Conservation (phyloP, 257 asterid species). For the Apocynum venetum region DNA sequence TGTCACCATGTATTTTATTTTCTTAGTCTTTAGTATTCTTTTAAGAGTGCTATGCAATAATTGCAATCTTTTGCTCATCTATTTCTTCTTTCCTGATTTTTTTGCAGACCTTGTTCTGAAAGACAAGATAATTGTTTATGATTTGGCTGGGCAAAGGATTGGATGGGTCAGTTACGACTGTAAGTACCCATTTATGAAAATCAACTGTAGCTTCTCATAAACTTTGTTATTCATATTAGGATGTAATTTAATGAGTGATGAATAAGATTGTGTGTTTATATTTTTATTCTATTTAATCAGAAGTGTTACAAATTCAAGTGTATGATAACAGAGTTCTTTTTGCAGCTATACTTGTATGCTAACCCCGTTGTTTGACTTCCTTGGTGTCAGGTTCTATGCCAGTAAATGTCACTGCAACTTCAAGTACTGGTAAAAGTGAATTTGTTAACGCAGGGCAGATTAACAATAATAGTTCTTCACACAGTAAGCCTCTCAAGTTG, state of each 20-base stretch:
- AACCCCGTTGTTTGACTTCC: not conserved
- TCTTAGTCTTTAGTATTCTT: not conserved
- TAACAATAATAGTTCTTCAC: constrained; percentile 27
- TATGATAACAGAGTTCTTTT: not conserved
- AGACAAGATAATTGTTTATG: constrained; percentile 86
- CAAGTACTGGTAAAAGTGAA: constrained; percentile 55
- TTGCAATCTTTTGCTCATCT: not conserved
- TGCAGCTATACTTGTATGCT: not conserved
- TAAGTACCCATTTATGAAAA: constrained; percentile 38
- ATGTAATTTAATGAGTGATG: too few species aligned
- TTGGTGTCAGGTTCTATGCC: constrained; percentile 49
- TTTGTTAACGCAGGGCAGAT: constrained; percentile 68
- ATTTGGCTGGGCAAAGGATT: constrained; percentile 67
- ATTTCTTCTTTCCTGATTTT: not conserved
- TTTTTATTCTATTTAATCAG: not conserved
- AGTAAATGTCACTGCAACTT: constrained; percentile 69
- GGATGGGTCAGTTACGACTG: constrained; percentile 96
- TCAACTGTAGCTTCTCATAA: not conserved
- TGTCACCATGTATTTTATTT: not conserved
- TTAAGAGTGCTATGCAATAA: not conserved
- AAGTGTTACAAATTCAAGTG: not conserved
- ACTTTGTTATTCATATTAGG: not conserved
- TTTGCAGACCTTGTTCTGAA: constrained; percentile 80
- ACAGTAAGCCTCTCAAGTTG: constrained; percentile 19
- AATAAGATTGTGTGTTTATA: too few species aligned